Evolutionary conservation across 345 rosid species (phyloP), one percentile per base, ranked within the genome.

Genomic region (Isatis tinctoria): DNA sequence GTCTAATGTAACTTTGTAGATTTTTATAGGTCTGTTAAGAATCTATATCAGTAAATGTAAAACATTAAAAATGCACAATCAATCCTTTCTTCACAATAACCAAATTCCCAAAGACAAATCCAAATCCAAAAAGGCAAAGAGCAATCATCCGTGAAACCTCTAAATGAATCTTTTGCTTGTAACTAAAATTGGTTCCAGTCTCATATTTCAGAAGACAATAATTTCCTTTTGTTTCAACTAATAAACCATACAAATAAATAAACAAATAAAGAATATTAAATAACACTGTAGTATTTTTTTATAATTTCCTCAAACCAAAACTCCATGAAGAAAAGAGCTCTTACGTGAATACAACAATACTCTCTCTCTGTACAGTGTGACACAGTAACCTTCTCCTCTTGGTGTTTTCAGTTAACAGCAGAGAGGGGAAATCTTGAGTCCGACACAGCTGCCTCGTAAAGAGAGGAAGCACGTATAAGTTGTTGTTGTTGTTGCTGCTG

Each of bases 361-460:
- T 67, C 60, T 67, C 67, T 51, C 70, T 81, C 81, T 83, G 85
- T 86, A 86, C 80, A 76, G 66, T 69, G 75, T 41, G 45, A 47
- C 61, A 58, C 67, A 28, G 40, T 52, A 52, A 52, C 36, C 13
- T 39, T 51, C 43, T 32, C 44, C 58, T 28, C 60, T 69, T 74
- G 24, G 45, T 33, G 36, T 33, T 76, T 66, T 82, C 52, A 95
- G 86, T 95, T 95, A 36, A 95, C 86, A 60, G 97, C 91, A 73
- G 91, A 92, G 70, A 95, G 90, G 11, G 98, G 97, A 78, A 81
- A 79, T 74, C 99, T 85, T 52, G 99, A 79, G 82, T 92, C 99
- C 16, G 95, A 86, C 71, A 86, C 96, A 24, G 93, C 85, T 28
- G 85, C 82, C 43, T 85, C 97, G 17, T 84, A 78, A 14, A 67